Evolutionary conservation across 2,329 filamentous ascomycete genomes (phyloP), one percentile per base, ranked within the genome.

Genomic region (Aspergillus sp.): DNA sequence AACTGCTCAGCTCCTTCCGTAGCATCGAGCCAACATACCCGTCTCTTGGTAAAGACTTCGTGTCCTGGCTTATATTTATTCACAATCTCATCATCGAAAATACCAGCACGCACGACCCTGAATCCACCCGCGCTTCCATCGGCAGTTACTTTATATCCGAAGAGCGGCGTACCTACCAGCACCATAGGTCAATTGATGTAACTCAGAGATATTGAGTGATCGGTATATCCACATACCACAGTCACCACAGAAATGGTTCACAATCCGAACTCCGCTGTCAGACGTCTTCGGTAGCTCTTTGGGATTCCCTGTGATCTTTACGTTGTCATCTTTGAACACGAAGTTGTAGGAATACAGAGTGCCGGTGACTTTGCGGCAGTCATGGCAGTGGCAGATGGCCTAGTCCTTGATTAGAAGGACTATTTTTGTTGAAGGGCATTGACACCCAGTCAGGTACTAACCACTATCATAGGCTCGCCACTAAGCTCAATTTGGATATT

Each of bases 301-400:
- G 0, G 74, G 72, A 7, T 9, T 75, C 9, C 76, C 76, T 1
- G 67, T 55, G 60, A 77, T 49, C 1, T 69, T 66, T 30, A 78
- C 58, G 5, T 75, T 67, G 0, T 62, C 47, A 5, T 15, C 63
- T 25, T 74, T 70, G 59, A 76, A 60, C 21, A 76, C 56, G n/a
- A 72, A 67, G 57, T 61, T 75, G 53, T 72, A 73, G 30, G 65
- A 67, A 55, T 66, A 77, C n/a, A 62, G 60, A 3, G 61, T 50
- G 1, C 75, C 74, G 0, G 73, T 73, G 4, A 78, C 67, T 60
- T 78, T 78, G 57, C 76, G 74, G 65, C 76, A 78, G 59, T 77
- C 76, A n/a, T 55, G 32, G 59, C 76, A 78, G 65, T 78, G 72
- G 56, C 76, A 78, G 21, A 78, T 57, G 21, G 55, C 76, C 75